Evolutionary conservation across 345 rosid genomes (phyloP).

Genomic region (Pistacia integerrima): DNA sequence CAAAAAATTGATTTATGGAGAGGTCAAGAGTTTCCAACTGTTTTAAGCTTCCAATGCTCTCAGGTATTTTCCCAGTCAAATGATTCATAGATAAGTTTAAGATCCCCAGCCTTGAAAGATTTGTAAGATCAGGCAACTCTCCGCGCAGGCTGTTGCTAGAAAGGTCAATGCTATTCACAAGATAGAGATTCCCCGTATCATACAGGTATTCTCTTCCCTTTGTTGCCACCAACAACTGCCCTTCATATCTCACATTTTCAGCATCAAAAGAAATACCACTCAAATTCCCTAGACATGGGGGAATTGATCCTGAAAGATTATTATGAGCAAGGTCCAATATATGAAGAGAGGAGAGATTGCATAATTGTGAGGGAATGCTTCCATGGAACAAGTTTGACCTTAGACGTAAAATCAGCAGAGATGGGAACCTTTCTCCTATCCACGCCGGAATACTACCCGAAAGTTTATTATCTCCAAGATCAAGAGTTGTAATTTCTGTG

Average conservation of each 20-base stretch:
- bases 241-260: neutral
- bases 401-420: neutral
- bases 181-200: constrained; percentile 4
- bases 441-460: constrained; percentile 13
- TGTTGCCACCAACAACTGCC: constrained; percentile 1
- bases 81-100: constrained; percentile 24
- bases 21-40: constrained; percentile 25
- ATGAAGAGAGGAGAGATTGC: constrained; percentile 11
- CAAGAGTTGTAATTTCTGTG: neutral
- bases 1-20: constrained; percentile 19
- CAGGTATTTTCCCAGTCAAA: constrained; percentile 17
- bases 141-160: constrained; percentile 14
- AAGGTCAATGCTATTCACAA: constrained; percentile 21
- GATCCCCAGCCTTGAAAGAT: constrained; percentile 7
- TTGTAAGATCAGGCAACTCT: constrained; percentile 6
- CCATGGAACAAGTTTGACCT: constrained; percentile 3
- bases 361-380: constrained; percentile 4
- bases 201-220: constrained; percentile 2
- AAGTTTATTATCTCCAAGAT: constrained; percentile 21
- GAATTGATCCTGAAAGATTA: constrained; percentile 20
- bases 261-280: constrained; percentile 1
- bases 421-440: constrained; percentile 9
- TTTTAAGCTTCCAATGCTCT: neutral
- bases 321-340: constrained; percentile 19
- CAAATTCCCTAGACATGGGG: neutral